Base-by-base conservation (phyloP, 2,329 filamentous ascomycete genomes). In the Knoxdaviesia capensis region DNA sequence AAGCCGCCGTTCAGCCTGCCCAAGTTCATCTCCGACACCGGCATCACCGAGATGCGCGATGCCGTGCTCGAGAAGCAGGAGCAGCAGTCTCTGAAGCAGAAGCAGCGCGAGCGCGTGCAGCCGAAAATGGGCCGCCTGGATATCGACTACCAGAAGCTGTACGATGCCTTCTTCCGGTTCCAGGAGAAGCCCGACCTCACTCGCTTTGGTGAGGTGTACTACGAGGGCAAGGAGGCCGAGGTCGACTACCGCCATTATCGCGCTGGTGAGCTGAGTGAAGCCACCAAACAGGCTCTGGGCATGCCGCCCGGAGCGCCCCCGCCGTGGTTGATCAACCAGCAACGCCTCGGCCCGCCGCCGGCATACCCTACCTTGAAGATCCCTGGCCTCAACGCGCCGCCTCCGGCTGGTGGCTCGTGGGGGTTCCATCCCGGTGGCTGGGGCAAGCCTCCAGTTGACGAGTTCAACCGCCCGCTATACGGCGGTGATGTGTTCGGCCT, bases 201-300 rank as follows among this genome's bases (percentile, higher is more conserved):
- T 32, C 74, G 87, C 37, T 98, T 94, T 52, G 90, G 90, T 36
- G 90, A 98, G 59, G 87, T 98, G n/a, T 98, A 98, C 60, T 96
- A 96, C 57, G 90, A 98, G 60, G 90, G 90, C 55, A 98, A 98
- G 59, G 90, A 98, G 57, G 90, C 84, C 54, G 90, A 98, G 60
- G 94, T 90, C 1, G 93, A 96, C 56, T 71, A 93, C 48, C 79
- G 83, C 51, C 83, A 94, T 60, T 73, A 94, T 45, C 77, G 86
- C 48, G 84, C 90, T 1, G 90, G 90, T 34, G 87, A 96, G 51
- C 60, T 96, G 40, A 90, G 79, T 50, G 85, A 96, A 43, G 78
- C 84, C 51, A 69, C 94, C 36, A 88, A 84, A 54, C 88, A 96
- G 54, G 88, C 90, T 5, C 71, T 98, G 1, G 90, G 85, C 52